phyloP scores from a whole-genome alignment of 2,329 filamentous ascomycete species.

The Penicillium sp. region DNA sequence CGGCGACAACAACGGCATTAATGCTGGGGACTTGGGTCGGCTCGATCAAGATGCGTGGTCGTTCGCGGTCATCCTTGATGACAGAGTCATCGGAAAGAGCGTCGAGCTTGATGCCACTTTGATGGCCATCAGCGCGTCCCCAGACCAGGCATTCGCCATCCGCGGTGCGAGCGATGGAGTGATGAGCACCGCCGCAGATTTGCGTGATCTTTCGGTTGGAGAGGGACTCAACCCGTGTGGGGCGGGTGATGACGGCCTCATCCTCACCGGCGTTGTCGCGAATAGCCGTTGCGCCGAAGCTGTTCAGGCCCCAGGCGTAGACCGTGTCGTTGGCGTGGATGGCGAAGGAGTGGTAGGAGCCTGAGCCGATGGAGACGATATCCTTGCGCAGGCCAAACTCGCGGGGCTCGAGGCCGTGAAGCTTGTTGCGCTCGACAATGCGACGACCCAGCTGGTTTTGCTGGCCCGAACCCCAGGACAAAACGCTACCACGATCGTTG shows the following conservation, averaged over 20 bases:
- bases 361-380: conserved; percentile 59
- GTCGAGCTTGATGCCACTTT: conserved; percentile 55
- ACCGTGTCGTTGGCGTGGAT: conserved; percentile 63
- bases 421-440: conserved; percentile 54
- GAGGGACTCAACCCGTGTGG: conserved; percentile 61
- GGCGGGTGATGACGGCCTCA: conserved; percentile 65
- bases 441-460: conserved; percentile 65
- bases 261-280: conserved; percentile 58
- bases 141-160: conserved; percentile 53
- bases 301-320: conserved; percentile 81
- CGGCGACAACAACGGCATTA: conserved; percentile 53
- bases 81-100: conserved; percentile 54
- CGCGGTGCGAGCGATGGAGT: conserved; percentile 57
- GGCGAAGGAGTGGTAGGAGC: conserved; percentile 77
- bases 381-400: conserved; percentile 53
- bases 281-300: conserved; percentile 73
- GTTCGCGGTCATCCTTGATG: conserved; percentile 58
- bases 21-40: conserved; percentile 59
- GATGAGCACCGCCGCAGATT: conserved; percentile 68
- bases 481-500: conserved; percentile 54
- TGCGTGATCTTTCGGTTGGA: conserved; percentile 57
- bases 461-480: conserved; percentile 60
- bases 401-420: conserved; percentile 50
- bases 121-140: conserved; percentile 55
- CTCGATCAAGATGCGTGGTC: conserved; percentile 64